Percentiles rank a stretch among this genome's conserved stretches.
These are phyloP conservation scores for Capsaspora owczarzaki DNA, from an alignment of 78 protist species.

Conservation along the genomic window DNA sequence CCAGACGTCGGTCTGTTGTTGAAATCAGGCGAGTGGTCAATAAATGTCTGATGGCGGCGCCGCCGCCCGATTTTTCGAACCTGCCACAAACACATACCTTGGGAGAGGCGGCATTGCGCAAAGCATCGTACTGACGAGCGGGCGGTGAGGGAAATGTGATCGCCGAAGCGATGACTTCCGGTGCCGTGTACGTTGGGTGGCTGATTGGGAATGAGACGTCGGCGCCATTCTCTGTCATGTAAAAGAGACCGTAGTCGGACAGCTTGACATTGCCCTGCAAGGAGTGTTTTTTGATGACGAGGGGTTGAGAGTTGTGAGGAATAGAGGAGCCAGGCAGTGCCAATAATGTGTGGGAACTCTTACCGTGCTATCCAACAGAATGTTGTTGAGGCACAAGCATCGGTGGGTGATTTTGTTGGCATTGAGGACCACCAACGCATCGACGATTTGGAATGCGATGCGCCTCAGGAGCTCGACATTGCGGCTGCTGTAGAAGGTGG, in stretches of 20 bases:
- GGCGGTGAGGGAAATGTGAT: background rate
- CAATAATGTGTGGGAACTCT: too few relatives aligned
- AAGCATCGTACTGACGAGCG: background rate
- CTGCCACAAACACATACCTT: too few relatives aligned
- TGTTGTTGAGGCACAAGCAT: background rate
- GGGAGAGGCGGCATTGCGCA: too few relatives aligned
- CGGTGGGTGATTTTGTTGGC: background rate
- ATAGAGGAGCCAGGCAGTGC: background rate
- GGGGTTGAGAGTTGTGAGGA: too few relatives aligned
- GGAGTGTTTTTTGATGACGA: too few relatives aligned
- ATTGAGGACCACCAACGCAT: background rate
- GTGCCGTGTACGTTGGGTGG: background rate
- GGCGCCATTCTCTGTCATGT: background rate
- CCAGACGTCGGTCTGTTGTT: conserved; percentile 3
- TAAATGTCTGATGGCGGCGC: too few relatives aligned
- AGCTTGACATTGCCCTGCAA: background rate
- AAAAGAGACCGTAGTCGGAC: background rate
- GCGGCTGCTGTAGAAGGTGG: too few relatives aligned
- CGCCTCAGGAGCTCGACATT: too few relatives aligned
- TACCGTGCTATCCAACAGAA: background rate
- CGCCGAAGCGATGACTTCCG: background rate
- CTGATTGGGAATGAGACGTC: background rate
- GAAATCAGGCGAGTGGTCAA: too few relatives aligned
- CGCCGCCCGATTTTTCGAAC: too few relatives aligned
- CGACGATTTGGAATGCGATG: background rate